A percentile compares a stretch with the other conserved stretches of the same genome.
Conservation (phyloP, 73 alveolate genomes). For the Loxodes magnus region DNA sequence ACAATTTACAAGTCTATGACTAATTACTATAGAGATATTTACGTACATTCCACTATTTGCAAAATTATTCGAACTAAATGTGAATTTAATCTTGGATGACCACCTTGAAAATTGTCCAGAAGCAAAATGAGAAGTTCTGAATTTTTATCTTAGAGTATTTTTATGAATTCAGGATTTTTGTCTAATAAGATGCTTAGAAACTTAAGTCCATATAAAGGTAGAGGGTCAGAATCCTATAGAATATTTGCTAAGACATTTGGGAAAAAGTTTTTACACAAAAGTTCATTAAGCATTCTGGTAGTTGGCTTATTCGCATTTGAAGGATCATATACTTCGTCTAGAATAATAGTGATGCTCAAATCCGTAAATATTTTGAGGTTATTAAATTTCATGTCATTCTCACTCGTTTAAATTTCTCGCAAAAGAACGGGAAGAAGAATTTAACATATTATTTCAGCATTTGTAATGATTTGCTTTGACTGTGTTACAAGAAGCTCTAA, state of each 20-base stretch:
- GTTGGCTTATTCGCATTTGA: conserved; percentile 37
- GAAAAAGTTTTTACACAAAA: conserved; percentile 31
- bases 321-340: conserved; percentile 52
- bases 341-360: conserved; percentile 50
- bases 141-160: conserved; percentile 18
- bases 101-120: conserved; percentile 30
- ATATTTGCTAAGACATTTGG: conserved; percentile 20
- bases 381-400: conserved; percentile 45
- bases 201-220: conserved; percentile 24
- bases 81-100: conserved; percentile 41
- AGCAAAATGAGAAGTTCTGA: conserved; percentile 21
- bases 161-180: not conserved
- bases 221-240: conserved; percentile 19
- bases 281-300: conserved; percentile 47
- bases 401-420: not conserved
- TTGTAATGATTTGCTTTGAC: not conserved
- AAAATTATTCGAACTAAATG: conserved; percentile 38
- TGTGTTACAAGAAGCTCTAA: conserved; percentile 21
- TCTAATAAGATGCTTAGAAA: conserved; percentile 8
- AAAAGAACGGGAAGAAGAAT: conserved; percentile 9
- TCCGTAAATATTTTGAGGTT: conserved; percentile 69
- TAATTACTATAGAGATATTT: conserved; percentile 21
- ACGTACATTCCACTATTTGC: conserved; percentile 36
- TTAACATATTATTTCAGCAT: not conserved
- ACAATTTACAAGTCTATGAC: too few relatives aligned